Evolutionary conservation across 192 early-diverging fungal species (phyloP).

Genomic region (Diversispora epigaea): DNA sequence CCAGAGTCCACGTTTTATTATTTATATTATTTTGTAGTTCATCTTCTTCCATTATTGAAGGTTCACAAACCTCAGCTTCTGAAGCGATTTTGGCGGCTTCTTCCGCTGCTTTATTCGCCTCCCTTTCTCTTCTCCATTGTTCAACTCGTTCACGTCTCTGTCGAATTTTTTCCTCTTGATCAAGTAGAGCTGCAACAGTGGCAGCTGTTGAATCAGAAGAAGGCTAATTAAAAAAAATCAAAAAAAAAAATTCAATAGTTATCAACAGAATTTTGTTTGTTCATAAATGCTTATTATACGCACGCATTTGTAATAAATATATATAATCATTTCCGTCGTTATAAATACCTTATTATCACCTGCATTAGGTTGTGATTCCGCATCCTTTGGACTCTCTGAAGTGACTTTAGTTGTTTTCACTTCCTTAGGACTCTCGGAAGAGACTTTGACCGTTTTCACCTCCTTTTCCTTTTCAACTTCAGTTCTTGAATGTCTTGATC

Average conservation of each 20-base stretch:
- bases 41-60: slow-evolving; percentile 7
- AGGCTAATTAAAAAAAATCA: background rate
- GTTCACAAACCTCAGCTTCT: slow-evolving; percentile 17
- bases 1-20: slow-evolving; percentile 58
- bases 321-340: no score
- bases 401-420: slow-evolving; percentile 15
- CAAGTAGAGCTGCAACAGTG: slow-evolving; percentile 37
- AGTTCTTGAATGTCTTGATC: slow-evolving; percentile 33
- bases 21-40: slow-evolving; percentile 33
- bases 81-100: slow-evolving; percentile 42
- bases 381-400: no score
- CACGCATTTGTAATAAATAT: no score
- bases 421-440: slow-evolving; percentile 28
- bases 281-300: no score
- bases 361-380: no score
- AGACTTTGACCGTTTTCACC: slow-evolving; percentile 24
- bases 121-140: slow-evolving; percentile 76
- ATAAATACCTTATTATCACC: no score
- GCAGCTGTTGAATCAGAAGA: slow-evolving; percentile 34
- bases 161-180: slow-evolving; percentile 63
- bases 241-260: slow-evolving; percentile 3
- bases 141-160: slow-evolving; percentile 79
- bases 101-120: slow-evolving; percentile 47
- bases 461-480: slow-evolving; percentile 37
- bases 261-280: background rate